Base-by-base conservation (phyloP, 768 basidiomycete species). In the Pluteus cervinus region DNA sequence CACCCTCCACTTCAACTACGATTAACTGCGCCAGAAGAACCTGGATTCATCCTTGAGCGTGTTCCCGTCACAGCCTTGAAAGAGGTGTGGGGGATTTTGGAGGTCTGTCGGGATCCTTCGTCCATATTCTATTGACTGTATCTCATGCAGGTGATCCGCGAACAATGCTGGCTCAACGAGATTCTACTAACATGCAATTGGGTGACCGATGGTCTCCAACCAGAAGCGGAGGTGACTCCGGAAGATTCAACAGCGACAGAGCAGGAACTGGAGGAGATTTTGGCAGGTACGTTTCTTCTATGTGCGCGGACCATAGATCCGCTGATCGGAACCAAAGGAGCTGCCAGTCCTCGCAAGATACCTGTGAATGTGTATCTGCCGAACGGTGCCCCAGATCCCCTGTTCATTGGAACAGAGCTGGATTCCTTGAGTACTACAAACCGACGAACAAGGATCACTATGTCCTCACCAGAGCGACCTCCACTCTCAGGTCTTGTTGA, bases 151-250 rank as follows among this genome's bases (percentile, higher is more conserved):
- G 71, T 90, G 49, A 83, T 89, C 4, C 69, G 73, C 41, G 86
- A 89, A 43, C 87, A 89, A 57, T 84, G 81, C 49, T 90, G 87
- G 87, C 51, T 89, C 12, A 90, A 89, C 50, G 82, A 83, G 48
- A 68, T 70, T n/a, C 55, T 90, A 15, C 49, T 62, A 4, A 67
- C 71, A 30, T 76, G 73, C 30, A 58, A 71, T 9, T 90, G 87
- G 86, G 55, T 57, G 18, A 65, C 75, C 3, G 83, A 86, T 48
- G 66, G 62, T 7, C 42, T 63, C 10, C 50, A 55, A 22, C 40
- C 47, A 11, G 52, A 54, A 10, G 52, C 52, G 6, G 49, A 44
- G 8, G 54, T 63, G 5, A 39, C 47, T 2, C 48, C 46, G 1
- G 54, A 63, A 9, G 65, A 67, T 10, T 51, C 41, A 6, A 53